Evolutionary conservation across 2,329 filamentous ascomycete genomes (phyloP), one percentile per base, ranked within the genome.

Genomic region (Microdochium paspali): DNA sequence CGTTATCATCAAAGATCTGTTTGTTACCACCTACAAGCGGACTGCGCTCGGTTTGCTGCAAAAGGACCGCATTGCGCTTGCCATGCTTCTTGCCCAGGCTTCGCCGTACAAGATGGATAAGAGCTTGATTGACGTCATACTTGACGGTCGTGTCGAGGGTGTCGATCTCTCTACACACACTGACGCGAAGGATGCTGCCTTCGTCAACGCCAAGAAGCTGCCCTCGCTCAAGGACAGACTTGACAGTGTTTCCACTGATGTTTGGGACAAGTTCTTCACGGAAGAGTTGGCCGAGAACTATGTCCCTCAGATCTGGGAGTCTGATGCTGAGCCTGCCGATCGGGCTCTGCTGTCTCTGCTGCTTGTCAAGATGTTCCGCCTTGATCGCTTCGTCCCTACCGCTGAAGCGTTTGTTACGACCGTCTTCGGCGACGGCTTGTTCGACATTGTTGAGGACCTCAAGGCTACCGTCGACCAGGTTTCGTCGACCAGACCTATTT

Each of bases 41-140:
- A 98, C 94, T n/a, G 91, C 90, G 4, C 76, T 96, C 13, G 89
- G 91, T 47, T 71, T 98, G 46, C 76, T 97, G 51, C 93, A 98
- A 61, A 95, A 90, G 64, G 93, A 98, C 61, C 84, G 89, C 44
- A 85, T 98, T 55, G 95, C 91, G 0, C 78, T 98, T 44, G 94
- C 90, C 25, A 91, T 98, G 79, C 80, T 98, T 46, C 82, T 98
- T 42, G 90, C 90, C 6, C 93, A 97, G 67, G 93, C 91, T 4
- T 87, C 91, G n/a, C 93, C 93, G 0, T 95, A 91, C 71, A 81
- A 87, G 58, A 95, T 97, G 86, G 89, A 98, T 64, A 93, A 90
- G 72, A 75, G 76, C 12, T 74, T 95, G 51, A 85, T 98, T 54
- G 94, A 98, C 58, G 74, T 81, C 26, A 84, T 98, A 39, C 77